Percentiles rank a stretch among this genome's conserved stretches.
These are phyloP conservation scores for Dactylellina parvicollis DNA, from an alignment of 2,329 filamentous ascomycete species.

Conservation along the genomic window DNA sequence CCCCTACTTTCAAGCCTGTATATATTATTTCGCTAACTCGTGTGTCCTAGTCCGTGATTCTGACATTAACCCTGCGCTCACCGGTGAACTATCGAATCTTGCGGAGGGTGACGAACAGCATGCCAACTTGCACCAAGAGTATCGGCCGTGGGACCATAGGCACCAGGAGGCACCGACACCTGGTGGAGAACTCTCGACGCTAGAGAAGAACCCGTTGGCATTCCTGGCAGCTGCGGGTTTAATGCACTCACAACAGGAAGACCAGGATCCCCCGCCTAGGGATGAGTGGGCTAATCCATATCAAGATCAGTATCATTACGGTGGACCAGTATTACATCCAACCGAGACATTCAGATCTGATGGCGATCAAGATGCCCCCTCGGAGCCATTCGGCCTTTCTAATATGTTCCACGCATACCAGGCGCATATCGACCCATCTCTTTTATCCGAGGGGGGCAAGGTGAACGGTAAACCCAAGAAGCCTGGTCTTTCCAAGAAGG, in stretches of 20 bases:
- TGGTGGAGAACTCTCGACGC: conserved; percentile 19
- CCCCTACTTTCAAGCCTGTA: neutral
- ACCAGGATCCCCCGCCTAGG: conserved; percentile 7
- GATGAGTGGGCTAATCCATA: conserved; percentile 26
- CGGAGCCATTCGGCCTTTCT: conserved; percentile 35
- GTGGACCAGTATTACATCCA: conserved; percentile 27
- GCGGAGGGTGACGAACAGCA: neutral
- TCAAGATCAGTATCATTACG: conserved; percentile 29
- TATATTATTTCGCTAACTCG: neutral
- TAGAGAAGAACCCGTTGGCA: conserved; percentile 53
- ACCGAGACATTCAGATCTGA: conserved; percentile 29
- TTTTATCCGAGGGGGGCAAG: neutral
- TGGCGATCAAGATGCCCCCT: conserved; percentile 31
- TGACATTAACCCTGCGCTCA: conserved; percentile 37
- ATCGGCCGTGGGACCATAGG: conserved; percentile 12
- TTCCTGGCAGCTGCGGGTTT: conserved; percentile 56
- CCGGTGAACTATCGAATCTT: neutral
- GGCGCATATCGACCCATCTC: conserved; percentile 24
- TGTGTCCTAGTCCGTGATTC: conserved; percentile 30
- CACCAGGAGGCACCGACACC: conserved; percentile 13
- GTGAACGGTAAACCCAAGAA: conserved; percentile 31
- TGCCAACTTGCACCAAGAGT: neutral
- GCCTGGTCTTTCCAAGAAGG: conserved; percentile 22
- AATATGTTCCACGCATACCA: conserved; percentile 13
- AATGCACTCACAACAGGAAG: conserved; percentile 41